These are phyloP conservation scores for Senecio squalidus DNA, from an alignment of 140 eudicot genomes.

Conservation along the genomic window DNA sequence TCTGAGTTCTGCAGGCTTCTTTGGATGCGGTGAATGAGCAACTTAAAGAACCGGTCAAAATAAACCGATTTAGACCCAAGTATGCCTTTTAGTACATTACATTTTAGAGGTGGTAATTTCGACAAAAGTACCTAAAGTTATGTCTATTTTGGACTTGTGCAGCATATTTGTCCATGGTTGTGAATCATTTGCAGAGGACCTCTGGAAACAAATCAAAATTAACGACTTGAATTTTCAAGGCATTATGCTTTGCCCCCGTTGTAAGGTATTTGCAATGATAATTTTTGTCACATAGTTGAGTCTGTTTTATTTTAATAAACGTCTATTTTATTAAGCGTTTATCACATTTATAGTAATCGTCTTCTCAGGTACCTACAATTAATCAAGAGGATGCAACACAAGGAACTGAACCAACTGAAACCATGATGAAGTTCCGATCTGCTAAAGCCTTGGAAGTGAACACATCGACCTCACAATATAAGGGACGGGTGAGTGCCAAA, in stretches of 20 bases:
- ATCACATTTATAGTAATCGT: too few relatives aligned
- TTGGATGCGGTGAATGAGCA: slow-evolving; percentile 54
- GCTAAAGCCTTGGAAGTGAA: too few relatives aligned
- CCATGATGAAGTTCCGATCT: too few relatives aligned
- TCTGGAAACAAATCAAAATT: slow-evolving; percentile 71
- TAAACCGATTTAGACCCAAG: slow-evolving; percentile 87
- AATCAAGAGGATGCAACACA: slow-evolving; percentile 49
- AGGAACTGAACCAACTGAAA: too few relatives aligned
- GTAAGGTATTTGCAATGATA: slow-evolving; percentile 57
- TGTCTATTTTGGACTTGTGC: too few relatives aligned
- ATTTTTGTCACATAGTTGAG: too few relatives aligned
- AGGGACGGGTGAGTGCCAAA: too few relatives aligned
- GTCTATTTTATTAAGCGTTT: too few relatives aligned
- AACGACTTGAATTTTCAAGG: slow-evolving; percentile 49
- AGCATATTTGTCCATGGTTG: slow-evolving; percentile 71
- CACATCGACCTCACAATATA: too few relatives aligned
- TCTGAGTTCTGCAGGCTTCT: slow-evolving; percentile 45
- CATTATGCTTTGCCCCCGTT: slow-evolving; percentile 64
- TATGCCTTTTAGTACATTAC: slow-evolving; percentile 16
- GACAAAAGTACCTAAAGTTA: too few relatives aligned
- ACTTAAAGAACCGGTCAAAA: slow-evolving; percentile 51
- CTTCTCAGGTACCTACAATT: too few relatives aligned
- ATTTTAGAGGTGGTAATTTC: not conserved
- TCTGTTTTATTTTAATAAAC: slow-evolving; percentile 12
- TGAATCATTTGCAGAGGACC: slow-evolving; percentile 65